phyloP scores from a whole-genome alignment of 257 asterid species.

The Solanum medicagineum region DNA sequence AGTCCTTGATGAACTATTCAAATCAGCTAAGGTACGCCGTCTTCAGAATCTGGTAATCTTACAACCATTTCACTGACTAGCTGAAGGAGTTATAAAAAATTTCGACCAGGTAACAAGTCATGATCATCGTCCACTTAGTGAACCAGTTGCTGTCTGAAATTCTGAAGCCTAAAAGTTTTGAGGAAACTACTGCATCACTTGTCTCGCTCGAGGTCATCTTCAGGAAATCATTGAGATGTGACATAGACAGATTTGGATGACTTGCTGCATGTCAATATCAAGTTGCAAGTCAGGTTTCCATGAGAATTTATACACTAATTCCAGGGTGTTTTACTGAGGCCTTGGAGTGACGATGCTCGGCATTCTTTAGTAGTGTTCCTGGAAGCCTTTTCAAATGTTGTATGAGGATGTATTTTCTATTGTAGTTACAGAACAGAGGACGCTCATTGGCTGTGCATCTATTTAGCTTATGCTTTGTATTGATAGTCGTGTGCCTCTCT shows the following conservation, averaged over 20 bases:
- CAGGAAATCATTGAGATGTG: background rate
- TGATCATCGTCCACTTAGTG: background rate
- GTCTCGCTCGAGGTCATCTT: background rate
- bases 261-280: background rate
- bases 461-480: background rate
- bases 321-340: background rate
- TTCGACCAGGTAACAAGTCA: background rate
- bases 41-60: background rate
- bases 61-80: background rate
- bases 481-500: background rate
- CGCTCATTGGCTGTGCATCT: background rate
- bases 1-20: conserved; percentile 82
- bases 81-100: background rate
- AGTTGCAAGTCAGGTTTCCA: background rate
- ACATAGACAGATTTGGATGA: background rate
- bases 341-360: background rate
- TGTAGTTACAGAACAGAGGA: background rate
- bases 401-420: background rate
- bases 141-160: background rate
- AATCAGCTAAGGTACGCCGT: conserved; percentile 56
- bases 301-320: background rate
- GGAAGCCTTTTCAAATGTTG: background rate
- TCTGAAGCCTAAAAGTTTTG: background rate
- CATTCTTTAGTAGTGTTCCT: background rate
- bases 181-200: background rate